Evolutionary conservation across 306 rosid genomes (phyloP).

Genomic region (Casuarina glauca): DNA sequence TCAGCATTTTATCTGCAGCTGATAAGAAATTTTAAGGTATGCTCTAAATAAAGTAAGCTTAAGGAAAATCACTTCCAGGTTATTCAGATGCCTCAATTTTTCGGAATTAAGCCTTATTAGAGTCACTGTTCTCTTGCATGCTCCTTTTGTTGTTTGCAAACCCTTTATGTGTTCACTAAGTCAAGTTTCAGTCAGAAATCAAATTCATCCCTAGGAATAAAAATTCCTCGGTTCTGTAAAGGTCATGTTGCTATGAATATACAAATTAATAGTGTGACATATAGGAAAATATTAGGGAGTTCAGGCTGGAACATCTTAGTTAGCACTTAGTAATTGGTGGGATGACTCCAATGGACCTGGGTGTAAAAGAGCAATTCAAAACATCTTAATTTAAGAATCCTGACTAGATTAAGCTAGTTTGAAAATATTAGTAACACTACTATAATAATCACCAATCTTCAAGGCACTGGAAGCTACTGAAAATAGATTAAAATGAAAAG

Average conservation of each 20-base stretch:
- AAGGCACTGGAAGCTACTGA: background rate
- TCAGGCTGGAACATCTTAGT: too few relatives aligned
- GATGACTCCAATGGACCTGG: too few relatives aligned
- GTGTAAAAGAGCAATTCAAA: background rate
- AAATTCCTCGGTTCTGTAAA: too few relatives aligned
- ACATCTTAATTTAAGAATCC: background rate
- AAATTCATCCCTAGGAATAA: too few relatives aligned
- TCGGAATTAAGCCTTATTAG: background rate
- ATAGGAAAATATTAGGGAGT: too few relatives aligned
- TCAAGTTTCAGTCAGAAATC: too few relatives aligned
- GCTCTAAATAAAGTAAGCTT: too few relatives aligned
- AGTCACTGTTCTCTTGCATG: background rate
- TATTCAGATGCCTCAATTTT: background rate
- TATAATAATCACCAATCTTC: background rate
- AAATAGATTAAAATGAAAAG: constrained; percentile 4
- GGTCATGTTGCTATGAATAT: too few relatives aligned
- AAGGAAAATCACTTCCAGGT: too few relatives aligned
- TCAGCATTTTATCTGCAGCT: background rate
- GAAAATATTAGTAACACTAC: background rate
- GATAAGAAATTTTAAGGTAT: background rate
- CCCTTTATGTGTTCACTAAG: too few relatives aligned
- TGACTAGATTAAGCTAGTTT: background rate
- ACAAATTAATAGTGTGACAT: too few relatives aligned
- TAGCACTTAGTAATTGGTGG: too few relatives aligned
- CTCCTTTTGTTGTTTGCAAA: background rate